Conservation (phyloP, 1,139 yeast genomes). For the Pichia inconspicua region DNA sequence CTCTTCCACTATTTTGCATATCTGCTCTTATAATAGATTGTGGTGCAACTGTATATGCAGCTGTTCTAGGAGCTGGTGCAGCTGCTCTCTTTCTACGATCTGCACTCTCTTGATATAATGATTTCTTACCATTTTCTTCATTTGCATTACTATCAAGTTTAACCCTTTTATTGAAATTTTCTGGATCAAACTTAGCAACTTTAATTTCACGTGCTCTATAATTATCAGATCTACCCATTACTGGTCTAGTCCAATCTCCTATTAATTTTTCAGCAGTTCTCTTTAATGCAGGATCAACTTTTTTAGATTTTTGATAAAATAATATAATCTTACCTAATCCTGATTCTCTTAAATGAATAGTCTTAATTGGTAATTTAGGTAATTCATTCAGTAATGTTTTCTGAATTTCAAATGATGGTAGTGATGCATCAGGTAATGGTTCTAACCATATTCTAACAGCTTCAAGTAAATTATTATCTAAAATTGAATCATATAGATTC, state of each 20-base stretch:
- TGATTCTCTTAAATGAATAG: conserved; percentile 88
- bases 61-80: conserved; percentile 81
- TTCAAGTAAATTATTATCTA: conserved; percentile 89
- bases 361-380: conserved; percentile 78
- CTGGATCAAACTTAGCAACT: conserved; percentile 63
- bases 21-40: conserved; percentile 43
- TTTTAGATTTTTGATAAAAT: conserved; percentile 85
- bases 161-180: conserved; percentile 40
- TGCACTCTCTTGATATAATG: conserved; percentile 85
- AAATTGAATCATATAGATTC: conserved; percentile 80
- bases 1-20: conserved; percentile 34
- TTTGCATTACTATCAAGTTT: conserved; percentile 16
- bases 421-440: conserved; percentile 94
- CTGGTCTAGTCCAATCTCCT: conserved; percentile 98
- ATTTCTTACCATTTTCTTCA: conserved; percentile 34
- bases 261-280: conserved; percentile 84
- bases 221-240: conserved; percentile 90
- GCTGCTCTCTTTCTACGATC: conserved; percentile 90
- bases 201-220: conserved; percentile 81
- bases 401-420: conserved; percentile 95
- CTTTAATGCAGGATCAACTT: conserved; percentile 81
- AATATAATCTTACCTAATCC: conserved; percentile 91
- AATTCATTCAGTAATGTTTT: conserved; percentile 74
- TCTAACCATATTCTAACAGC: conserved; percentile 96
- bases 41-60: conserved; percentile 89